Evolutionary conservation across 257 asterid genomes (phyloP).

Genomic region (Schizonepeta tenuifolia): DNA sequence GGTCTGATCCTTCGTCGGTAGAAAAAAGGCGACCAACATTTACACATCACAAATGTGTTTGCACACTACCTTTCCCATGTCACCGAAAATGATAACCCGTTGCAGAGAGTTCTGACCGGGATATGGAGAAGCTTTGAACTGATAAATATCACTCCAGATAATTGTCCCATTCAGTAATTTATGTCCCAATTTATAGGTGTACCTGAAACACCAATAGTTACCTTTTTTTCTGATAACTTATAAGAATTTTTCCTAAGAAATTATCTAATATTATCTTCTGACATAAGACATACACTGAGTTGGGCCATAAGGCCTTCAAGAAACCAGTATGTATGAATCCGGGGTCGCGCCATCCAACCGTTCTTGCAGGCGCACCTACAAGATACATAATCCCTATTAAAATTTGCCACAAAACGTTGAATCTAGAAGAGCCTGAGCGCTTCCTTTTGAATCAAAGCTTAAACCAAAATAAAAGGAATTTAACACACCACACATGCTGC

Average conservation of each 20-base stretch:
- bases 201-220: slow-evolving; percentile 50
- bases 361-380: slow-evolving; percentile 73
- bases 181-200: slow-evolving; percentile 92
- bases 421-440: not conserved
- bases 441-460: not conserved
- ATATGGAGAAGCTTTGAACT: slow-evolving; percentile 88
- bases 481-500: slow-evolving; percentile 86
- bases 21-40: not conserved
- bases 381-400: slow-evolving; percentile 1
- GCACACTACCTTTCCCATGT: slow-evolving; percentile 87
- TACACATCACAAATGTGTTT: not conserved
- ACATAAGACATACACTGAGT: slow-evolving; percentile 36
- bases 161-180: slow-evolving; percentile 58
- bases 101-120: slow-evolving; percentile 96
- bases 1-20: not conserved
- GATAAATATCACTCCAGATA: slow-evolving; percentile 65
- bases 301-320: slow-evolving; percentile 52
- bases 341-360: slow-evolving; percentile 61
- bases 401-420: not conserved
- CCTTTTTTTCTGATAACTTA: not conserved
- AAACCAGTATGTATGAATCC: slow-evolving; percentile 55
- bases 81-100: slow-evolving; percentile 82
- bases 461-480: slow-evolving; percentile 9
- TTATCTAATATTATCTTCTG: not conserved
- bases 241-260: not conserved